A percentile compares a stretch with the other conserved stretches of the same genome.
Conservation (phyloP, 108 stramenopile genomes). For the Ochromonas danica region DNA sequence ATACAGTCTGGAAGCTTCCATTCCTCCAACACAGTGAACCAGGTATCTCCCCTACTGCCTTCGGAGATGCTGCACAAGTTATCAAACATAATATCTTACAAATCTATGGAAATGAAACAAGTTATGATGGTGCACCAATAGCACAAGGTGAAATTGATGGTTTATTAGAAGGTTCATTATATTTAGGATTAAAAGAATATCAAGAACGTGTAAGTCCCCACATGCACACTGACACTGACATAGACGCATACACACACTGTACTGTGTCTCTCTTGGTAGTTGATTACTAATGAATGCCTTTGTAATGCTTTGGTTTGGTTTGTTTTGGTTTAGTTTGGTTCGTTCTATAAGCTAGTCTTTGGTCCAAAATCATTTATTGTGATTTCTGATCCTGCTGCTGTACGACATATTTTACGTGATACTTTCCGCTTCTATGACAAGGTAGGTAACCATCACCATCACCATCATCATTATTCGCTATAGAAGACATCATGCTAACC, state of each 20-base stretch:
- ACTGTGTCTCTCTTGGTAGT: no score
- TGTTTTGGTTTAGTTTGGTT: constrained; percentile 65
- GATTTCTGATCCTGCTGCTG: constrained; percentile 82
- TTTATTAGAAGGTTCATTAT: constrained; percentile 86
- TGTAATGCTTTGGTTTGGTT: no score
- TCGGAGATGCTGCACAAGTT: constrained; percentile 76
- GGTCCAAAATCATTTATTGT: constrained; percentile 94
- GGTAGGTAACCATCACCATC: no score
- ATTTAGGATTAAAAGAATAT: constrained; percentile 84
- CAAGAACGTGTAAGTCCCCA: constrained; percentile 43
- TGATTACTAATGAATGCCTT: no score
- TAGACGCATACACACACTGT: no score
- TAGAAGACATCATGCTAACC: no score
- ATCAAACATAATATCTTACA: constrained; percentile 84
- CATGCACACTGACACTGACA: no score
- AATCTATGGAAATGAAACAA: constrained; percentile 88
- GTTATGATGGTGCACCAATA: constrained; percentile 77
- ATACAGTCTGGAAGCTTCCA: constrained; percentile 58
- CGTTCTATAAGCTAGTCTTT: constrained; percentile 91
- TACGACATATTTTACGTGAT: constrained; percentile 75
- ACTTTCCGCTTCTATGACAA: constrained; percentile 78
- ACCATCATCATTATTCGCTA: no score
- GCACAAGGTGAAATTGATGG: constrained; percentile 84
- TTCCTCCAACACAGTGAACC: constrained; percentile 59
- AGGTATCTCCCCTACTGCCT: constrained; percentile 64